Evolutionary conservation across 2,329 filamentous ascomycete genomes (phyloP), one percentile per base, ranked within the genome.

Genomic region (Calonectria montana): DNA sequence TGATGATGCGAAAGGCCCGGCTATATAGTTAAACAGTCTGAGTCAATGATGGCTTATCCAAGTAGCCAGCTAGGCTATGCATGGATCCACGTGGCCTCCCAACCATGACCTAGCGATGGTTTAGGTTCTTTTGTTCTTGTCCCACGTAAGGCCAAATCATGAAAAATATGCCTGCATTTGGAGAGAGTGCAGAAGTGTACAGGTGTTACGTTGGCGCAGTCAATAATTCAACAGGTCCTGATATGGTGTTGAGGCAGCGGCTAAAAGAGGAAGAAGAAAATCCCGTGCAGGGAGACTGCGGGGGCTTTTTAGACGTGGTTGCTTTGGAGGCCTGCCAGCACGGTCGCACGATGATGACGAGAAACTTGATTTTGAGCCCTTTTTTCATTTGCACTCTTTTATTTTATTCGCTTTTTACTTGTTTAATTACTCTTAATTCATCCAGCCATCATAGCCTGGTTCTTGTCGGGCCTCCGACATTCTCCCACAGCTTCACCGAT

Each of bases 401-500:
- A 50, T 37, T 18, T 9, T 47, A 9, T 23, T 8, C 10, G 1
- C 16, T 57, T 57, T 39, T 55, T 21, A 23, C 23, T 12, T 47
- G 8, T 47, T 27, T 50, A 27, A 29, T 50, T 16, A 4, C 8
- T 27, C 9, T 23, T 37, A 2, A 18, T 57, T 6, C 8, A 21
- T 47, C 43, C 16, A 18, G 15, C 39, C 53, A 12, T 57, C 53
- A 59, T 35, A 59, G 31, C 53, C 53, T 59, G 35, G 53, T 59
- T 39, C 53, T 59, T 13, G 53, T 39, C 15, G 53, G 53, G 12
- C 53, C 53, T 23, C 53, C 53, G 53, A 78, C 69, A 8, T 77
- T 75, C 18, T 78, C 71, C 76, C 76, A 78, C 1, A 78, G 0
- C 35, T 55, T 77, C 0, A 79, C 35, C 0, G 76, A 78, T 25